A percentile compares a stretch with the other conserved stretches of the same genome.
These are phyloP conservation scores for Linnemannia zychae DNA, from an alignment of 192 early-diverging fungal species.

Conservation along the genomic window DNA sequence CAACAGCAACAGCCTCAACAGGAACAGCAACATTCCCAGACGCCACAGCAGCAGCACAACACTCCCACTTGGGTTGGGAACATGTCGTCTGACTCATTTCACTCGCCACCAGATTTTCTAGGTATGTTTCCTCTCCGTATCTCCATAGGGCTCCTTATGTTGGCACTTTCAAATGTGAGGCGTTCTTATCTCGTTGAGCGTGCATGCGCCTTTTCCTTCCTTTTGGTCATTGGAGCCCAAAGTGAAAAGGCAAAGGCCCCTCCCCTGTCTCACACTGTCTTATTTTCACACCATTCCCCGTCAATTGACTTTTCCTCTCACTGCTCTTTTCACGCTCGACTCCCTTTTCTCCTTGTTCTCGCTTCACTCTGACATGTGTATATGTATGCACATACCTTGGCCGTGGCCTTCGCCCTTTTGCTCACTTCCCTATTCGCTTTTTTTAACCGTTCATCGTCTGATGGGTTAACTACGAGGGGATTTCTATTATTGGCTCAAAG, in stretches of 20 bases:
- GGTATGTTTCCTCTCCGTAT: conserved; percentile 14
- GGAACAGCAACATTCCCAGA: conserved; percentile 21
- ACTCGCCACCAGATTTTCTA: conserved; percentile 25
- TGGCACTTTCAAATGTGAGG: neutral
- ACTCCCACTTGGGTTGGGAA: conserved; percentile 15
- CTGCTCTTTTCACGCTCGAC: no score
- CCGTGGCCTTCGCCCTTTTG: neutral
- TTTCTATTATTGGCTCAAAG: neutral
- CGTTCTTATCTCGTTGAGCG: neutral
- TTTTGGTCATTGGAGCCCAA: neutral
- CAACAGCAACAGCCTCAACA: conserved; percentile 19
- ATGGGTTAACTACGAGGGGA: neutral
- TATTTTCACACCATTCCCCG: neutral
- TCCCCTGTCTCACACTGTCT: neutral
- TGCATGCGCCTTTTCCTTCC: neutral
- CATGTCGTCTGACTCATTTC: conserved; percentile 28
- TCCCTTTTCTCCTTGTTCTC: neutral
- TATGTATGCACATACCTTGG: neutral
- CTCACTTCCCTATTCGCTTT: neutral
- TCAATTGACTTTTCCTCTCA: neutral
- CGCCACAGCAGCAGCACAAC: conserved; percentile 16
- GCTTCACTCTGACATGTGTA: conserved; percentile 2
- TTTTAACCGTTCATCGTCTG: neutral
- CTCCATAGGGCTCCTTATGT: neutral
- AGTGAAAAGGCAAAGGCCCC: neutral